These are phyloP conservation scores for Fusarium staphyleae DNA, from an alignment of 2,329 filamentous ascomycete genomes.

Conservation along the genomic window DNA sequence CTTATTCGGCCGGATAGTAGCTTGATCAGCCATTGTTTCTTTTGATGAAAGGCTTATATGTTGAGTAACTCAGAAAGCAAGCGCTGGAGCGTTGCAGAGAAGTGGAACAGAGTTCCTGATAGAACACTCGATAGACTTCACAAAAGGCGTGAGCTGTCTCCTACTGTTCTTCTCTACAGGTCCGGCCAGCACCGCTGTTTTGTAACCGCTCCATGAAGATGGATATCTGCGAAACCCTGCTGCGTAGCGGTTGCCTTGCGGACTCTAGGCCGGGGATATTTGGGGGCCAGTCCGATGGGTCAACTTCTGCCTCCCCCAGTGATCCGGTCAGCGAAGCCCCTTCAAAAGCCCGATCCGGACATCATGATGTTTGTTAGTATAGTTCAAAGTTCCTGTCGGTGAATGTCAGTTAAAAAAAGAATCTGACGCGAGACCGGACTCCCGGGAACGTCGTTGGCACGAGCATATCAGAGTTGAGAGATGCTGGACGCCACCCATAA, in stretches of 20 bases:
- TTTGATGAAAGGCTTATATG: not conserved
- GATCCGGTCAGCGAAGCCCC: conserved; percentile 31
- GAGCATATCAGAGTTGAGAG: conserved; percentile 26
- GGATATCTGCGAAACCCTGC: conserved; percentile 5
- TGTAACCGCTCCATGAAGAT: conserved; percentile 3
- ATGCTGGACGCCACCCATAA: conserved; percentile 12
- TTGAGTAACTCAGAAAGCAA: not conserved
- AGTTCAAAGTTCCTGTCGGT: conserved; percentile 1
- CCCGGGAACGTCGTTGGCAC: conserved; percentile 29
- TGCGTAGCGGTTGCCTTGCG: conserved; percentile 18
- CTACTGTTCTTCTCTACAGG: conserved; percentile 10
- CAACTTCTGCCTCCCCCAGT: conserved; percentile 4
- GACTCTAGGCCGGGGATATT: not conserved
- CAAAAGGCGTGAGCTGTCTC: not conserved
- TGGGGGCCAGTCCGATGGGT: conserved; percentile 21
- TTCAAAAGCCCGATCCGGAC: conserved; percentile 24
- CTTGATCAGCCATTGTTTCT: conserved; percentile 14
- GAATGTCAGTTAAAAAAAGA: conserved; percentile 31
- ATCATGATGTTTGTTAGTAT: conserved; percentile 23
- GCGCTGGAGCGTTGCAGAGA: not conserved
- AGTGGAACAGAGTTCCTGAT: not conserved
- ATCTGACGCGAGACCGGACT: conserved; percentile 33
- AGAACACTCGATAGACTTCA: not conserved
- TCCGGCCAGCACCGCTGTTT: conserved; percentile 1
- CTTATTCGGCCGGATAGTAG: conserved; percentile 12